Percentiles rank a stretch among this genome's conserved stretches.
phyloP scores from a whole-genome alignment of 73 alveolate species.

The Stentor coeruleus region DNA sequence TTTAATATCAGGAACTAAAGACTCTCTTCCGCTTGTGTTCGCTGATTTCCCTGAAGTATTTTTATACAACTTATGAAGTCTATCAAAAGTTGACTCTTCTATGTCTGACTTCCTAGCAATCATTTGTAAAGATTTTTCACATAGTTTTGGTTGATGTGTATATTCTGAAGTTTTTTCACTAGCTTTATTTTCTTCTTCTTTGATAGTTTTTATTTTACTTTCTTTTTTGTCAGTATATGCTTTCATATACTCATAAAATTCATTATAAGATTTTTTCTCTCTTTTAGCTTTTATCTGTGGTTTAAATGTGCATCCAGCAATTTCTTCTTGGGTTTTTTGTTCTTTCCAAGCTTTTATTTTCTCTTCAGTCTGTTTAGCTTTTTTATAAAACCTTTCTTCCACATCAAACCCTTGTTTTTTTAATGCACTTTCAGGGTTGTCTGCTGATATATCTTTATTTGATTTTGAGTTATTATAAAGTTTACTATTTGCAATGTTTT shows the following conservation, averaged over 20 bases:
- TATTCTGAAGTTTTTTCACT: not conserved
- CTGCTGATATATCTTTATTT: not conserved
- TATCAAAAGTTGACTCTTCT: not conserved
- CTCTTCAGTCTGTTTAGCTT: conserved; percentile 3
- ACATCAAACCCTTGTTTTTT: conserved; percentile 10
- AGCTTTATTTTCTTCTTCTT: conserved; percentile 4
- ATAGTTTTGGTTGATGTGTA: not conserved
- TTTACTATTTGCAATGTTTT: not conserved
- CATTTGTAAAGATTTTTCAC: conserved; percentile 12
- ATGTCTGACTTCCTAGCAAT: conserved; percentile 1
- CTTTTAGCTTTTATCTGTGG: not conserved
- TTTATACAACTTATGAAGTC: not conserved
- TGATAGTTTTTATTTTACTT: not conserved
- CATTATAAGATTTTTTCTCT: not conserved
- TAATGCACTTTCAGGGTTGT: not conserved
- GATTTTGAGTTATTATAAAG: not conserved
- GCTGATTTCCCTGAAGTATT: not conserved
- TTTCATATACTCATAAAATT: conserved; percentile 21
- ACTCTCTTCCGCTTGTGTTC: not conserved
- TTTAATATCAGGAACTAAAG: not conserved
- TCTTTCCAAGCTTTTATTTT: not conserved
- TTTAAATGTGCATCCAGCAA: conserved; percentile 28
- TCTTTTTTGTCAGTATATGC: not conserved
- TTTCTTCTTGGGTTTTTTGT: not conserved
- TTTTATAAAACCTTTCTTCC: conserved; percentile 18